phyloP scores from a whole-genome alignment of 2,329 filamentous ascomycete genomes.

The Lecanoromycetidae sp. region DNA sequence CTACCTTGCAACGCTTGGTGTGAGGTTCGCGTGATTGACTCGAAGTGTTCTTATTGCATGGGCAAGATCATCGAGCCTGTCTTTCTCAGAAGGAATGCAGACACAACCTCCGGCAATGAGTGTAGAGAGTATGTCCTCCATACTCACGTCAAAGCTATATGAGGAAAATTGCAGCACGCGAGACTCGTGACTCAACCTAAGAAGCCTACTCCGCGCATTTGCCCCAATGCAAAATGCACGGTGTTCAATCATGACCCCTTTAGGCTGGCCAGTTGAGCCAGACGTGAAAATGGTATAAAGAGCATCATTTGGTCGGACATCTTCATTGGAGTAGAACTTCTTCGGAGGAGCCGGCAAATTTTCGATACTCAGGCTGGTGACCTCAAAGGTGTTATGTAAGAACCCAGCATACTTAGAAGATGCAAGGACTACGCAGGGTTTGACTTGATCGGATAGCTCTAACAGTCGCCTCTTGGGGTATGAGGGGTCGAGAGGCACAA shows the following conservation, averaged over 20 bases:
- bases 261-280: constrained; percentile 30
- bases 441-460: constrained; percentile 34
- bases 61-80: constrained; percentile 13
- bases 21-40: constrained; percentile 18
- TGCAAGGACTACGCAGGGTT: constrained; percentile 14
- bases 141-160: constrained; percentile 22
- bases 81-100: constrained; percentile 15
- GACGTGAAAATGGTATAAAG: constrained; percentile 24
- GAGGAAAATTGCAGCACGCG: constrained; percentile 38
- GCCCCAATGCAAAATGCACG: constrained; percentile 12
- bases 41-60: constrained; percentile 13
- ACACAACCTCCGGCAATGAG: constrained; percentile 15
- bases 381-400: neutral
- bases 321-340: constrained; percentile 19
- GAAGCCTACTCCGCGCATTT: constrained; percentile 3
- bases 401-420: constrained; percentile 10
- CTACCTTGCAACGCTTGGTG: too few relatives aligned
- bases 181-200: constrained; percentile 33
- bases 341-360: neutral
- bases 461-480: constrained; percentile 22
- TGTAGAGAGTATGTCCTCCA: constrained; percentile 13
- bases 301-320: constrained; percentile 23
- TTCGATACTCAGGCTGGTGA: constrained; percentile 1
- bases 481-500: constrained; percentile 30
- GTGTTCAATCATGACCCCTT: constrained; percentile 23